Conservation (phyloP, 371 early-diverging fungal genomes). For the Agmasoma carcini region DNA sequence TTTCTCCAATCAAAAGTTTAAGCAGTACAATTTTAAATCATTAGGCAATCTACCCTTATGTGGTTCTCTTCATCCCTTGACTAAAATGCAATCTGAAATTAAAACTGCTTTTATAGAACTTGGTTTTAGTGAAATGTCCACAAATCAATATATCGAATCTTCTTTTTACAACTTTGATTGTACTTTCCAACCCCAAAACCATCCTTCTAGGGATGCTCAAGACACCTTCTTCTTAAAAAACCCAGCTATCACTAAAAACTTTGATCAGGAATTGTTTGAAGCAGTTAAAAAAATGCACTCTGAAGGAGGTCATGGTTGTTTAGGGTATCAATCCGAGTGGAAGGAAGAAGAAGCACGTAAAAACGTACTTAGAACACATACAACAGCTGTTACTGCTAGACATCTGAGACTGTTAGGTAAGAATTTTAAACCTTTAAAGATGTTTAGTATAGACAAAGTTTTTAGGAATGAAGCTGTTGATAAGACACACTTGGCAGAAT, state of each 20-base stretch:
- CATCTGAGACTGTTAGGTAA: slow-evolving; percentile 80
- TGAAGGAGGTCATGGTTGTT: slow-evolving; percentile 83
- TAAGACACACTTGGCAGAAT: slow-evolving; percentile 98
- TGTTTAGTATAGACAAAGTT: slow-evolving; percentile 96
- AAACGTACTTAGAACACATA: slow-evolving; percentile 89
- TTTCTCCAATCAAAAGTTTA: slow-evolving; percentile 65
- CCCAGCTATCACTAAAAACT: slow-evolving; percentile 54
- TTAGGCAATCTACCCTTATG: slow-evolving; percentile 63
- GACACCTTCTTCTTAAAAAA: slow-evolving; percentile 90
- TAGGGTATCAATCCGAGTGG: slow-evolving; percentile 82
- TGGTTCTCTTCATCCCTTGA: slow-evolving; percentile 89
- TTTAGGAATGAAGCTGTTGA: slow-evolving; percentile 96
- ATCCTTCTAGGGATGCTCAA: slow-evolving; percentile 92
- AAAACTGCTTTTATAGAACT: slow-evolving; percentile 94
- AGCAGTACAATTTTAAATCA: slow-evolving; percentile 92
- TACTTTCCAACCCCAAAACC: slow-evolving; percentile 97
- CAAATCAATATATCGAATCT: slow-evolving; percentile 86
- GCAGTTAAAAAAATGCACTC: slow-evolving; percentile 76
- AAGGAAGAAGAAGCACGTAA: slow-evolving; percentile 79
- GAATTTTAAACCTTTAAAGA: slow-evolving; percentile 68
- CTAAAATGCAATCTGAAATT: slow-evolving; percentile 96
- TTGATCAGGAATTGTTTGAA: slow-evolving; percentile 72
- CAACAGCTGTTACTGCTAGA: slow-evolving; percentile 79
- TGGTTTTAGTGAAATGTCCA: slow-evolving; percentile 94
- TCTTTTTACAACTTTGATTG: slow-evolving; percentile 99